phyloP scores from a whole-genome alignment of 176 grass and related monocot species.

The Oryza longistaminata region DNA sequence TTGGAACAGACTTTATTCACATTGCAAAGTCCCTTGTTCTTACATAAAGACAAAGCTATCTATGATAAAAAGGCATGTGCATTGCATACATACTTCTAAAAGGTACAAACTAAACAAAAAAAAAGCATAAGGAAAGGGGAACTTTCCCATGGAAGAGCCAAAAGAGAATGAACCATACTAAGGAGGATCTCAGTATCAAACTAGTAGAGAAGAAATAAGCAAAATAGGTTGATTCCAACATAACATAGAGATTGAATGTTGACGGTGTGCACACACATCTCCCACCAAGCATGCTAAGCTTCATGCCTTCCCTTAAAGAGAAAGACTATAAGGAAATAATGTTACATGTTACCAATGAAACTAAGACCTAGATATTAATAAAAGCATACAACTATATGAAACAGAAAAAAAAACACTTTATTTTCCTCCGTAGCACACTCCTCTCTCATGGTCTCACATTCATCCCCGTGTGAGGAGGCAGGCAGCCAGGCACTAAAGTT shows the following conservation, averaged over 20 bases:
- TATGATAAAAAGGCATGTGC: background rate
- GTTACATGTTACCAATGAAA: background rate
- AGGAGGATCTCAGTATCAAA: background rate
- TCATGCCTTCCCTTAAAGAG: too few relatives aligned
- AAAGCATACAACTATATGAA: background rate
- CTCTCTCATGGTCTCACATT: constrained; percentile 20
- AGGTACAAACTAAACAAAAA: background rate
- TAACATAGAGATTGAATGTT: background rate
- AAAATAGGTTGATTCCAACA: background rate
- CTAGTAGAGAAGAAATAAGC: background rate
- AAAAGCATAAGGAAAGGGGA: background rate
- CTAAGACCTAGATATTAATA: background rate
- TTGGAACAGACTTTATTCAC: background rate
- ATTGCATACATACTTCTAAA: background rate
- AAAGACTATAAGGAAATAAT: too few relatives aligned
- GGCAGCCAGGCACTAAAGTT: background rate
- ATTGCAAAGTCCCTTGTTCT: background rate
- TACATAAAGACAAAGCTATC: background rate
- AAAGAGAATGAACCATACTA: background rate
- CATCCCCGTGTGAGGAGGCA: background rate
- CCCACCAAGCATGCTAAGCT: background rate
- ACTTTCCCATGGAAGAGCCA: background rate
- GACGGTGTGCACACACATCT: background rate
- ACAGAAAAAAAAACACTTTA: constrained; percentile 45
- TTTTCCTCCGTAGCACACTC: constrained; percentile 35